These are phyloP conservation scores for Picea glauca DNA, from an alignment of 75 land plant genomes.

Conservation along the genomic window DNA sequence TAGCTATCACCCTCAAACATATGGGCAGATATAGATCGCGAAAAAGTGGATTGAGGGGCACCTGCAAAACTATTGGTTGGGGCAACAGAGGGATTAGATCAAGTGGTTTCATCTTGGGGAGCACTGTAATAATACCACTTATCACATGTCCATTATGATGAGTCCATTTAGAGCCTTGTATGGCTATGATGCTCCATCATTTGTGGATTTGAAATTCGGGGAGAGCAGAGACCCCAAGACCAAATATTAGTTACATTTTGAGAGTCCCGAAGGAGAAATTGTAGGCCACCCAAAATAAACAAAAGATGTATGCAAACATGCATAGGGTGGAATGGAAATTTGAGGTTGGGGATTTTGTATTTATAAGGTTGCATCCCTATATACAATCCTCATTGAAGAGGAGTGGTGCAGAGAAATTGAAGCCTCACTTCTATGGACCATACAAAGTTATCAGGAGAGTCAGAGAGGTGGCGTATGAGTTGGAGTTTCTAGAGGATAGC, in stretches of 20 bases:
- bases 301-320: not conserved
- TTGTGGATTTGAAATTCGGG: not conserved
- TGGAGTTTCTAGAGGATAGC: too few species aligned
- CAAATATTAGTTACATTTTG: not conserved
- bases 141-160: not conserved
- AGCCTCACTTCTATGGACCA: too few species aligned
- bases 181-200: not conserved
- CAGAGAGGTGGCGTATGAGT: too few species aligned
- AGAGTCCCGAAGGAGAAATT: not conserved
- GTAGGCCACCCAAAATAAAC: not conserved
- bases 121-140: not conserved
- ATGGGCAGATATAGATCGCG: not conserved
- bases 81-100: not conserved
- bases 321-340: not conserved
- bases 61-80: slow-evolving; percentile 5
- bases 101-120: not conserved
- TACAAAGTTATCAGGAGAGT: not conserved
- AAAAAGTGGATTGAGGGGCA: slow-evolving; percentile 7
- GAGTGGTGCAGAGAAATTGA: too few species aligned
- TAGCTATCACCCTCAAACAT: slow-evolving; percentile 4
- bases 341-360: not conserved
- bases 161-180: not conserved
- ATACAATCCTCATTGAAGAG: not conserved
- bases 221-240: not conserved
- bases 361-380: not conserved